Evolutionary conservation across 1,139 yeast genomes (phyloP).

Genomic region (Arxiozyma bovina): DNA sequence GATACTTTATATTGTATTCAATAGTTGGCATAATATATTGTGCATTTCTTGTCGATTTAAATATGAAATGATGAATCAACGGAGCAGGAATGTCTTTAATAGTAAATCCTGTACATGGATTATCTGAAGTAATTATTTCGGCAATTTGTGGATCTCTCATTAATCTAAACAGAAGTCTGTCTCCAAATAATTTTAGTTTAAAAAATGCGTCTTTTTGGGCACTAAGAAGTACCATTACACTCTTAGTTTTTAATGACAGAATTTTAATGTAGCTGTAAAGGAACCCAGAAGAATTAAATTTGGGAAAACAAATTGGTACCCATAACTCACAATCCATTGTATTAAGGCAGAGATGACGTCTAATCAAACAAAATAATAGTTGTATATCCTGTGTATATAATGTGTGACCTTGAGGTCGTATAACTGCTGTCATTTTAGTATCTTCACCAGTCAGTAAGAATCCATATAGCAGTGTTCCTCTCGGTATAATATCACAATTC

Average conservation of each 20-base stretch:
- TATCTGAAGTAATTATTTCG: constrained; percentile 27
- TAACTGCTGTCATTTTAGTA: constrained; percentile 47
- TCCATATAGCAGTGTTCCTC: constrained; percentile 48
- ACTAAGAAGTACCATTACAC: constrained; percentile 64
- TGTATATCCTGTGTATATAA: constrained; percentile 64
- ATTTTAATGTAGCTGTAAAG: constrained; percentile 69
- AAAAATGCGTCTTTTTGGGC: constrained; percentile 79
- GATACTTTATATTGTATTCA: constrained; percentile 8
- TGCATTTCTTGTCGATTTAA: constrained; percentile 55
- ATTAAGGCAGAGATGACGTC: constrained; percentile 34
- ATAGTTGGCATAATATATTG: constrained; percentile 42
- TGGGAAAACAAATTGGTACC: constrained; percentile 89
- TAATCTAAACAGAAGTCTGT: constrained; percentile 41
- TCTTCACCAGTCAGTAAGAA: constrained; percentile 46
- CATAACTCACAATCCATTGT: constrained; percentile 62
- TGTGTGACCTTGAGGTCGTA: constrained; percentile 56
- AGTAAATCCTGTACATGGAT: constrained; percentile 30
- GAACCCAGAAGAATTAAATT: constrained; percentile 82
- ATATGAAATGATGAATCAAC: constrained; percentile 67
- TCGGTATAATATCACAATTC: constrained; percentile 19
- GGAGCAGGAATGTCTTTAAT: constrained; percentile 51
- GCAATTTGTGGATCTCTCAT: constrained; percentile 31
- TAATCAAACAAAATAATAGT: constrained; percentile 52
- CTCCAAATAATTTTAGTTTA: constrained; percentile 56
- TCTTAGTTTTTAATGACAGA: constrained; percentile 31